These are phyloP conservation scores for Fomitopsis palustris DNA, from an alignment of 1,284 basidiomycete species.

Conservation along the genomic window DNA sequence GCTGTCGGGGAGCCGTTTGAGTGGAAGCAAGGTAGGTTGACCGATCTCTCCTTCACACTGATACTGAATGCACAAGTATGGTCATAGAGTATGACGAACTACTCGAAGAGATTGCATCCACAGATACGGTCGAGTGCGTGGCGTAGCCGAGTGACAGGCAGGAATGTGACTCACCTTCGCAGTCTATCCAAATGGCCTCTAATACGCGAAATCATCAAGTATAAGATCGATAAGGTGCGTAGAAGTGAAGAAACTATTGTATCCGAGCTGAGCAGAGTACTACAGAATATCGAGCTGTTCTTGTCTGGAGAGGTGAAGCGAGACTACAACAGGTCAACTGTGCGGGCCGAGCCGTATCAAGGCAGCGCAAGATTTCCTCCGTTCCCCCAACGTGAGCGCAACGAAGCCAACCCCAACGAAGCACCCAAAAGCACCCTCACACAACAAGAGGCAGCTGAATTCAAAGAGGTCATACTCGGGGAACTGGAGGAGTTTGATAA, in stretches of 20 bases:
- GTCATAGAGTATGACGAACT: slow-evolving; percentile 57
- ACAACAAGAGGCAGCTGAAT: slow-evolving; percentile 56
- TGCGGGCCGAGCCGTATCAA: slow-evolving; percentile 37
- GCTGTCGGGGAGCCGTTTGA: slow-evolving; percentile 5
- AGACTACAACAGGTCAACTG: slow-evolving; percentile 37
- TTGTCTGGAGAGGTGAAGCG: slow-evolving; percentile 31
- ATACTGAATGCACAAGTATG: slow-evolving; percentile 18
- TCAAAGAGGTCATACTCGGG: slow-evolving; percentile 56
- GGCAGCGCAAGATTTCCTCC: slow-evolving; percentile 79
- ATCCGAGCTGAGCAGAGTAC: slow-evolving; percentile 7
- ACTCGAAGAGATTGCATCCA: slow-evolving; percentile 64
- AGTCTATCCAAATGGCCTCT: slow-evolving; percentile 60
- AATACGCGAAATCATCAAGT: slow-evolving; percentile 70
- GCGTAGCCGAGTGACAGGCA: slow-evolving; percentile 32
- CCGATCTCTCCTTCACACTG: not conserved
- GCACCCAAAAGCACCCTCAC: slow-evolving; percentile 59
- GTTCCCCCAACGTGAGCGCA: slow-evolving; percentile 62
- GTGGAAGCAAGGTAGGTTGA: slow-evolving; percentile 26
- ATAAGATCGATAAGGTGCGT: slow-evolving; percentile 62
- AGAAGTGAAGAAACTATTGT: slow-evolving; percentile 8
- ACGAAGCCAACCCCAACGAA: slow-evolving; percentile 47
- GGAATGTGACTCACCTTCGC: slow-evolving; percentile 15
- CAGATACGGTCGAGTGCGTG: slow-evolving; percentile 66
- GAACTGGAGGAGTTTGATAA: slow-evolving; percentile 77
- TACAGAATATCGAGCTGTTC: slow-evolving; percentile 61